Base-by-base conservation (phyloP, 768 basidiomycete species). In the Trametes villosa region DNA sequence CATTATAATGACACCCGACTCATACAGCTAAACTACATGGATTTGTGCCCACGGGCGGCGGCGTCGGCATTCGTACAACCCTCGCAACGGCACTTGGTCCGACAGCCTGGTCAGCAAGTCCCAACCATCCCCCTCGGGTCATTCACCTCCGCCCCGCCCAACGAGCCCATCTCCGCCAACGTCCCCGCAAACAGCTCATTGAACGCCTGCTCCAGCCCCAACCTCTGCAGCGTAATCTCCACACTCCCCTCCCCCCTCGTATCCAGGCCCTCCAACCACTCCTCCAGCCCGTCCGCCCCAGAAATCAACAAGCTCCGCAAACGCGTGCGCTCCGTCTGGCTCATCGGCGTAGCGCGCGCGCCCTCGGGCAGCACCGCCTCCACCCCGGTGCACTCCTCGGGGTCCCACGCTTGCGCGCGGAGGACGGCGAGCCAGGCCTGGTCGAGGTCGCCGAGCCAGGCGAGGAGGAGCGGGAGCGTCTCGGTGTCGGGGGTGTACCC, bases 401-500 rank as follows among this genome's bases (percentile, higher is more conserved):
- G 78, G 64, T 91, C 84, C 91, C 91, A 93, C 2, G 81, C 77
- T 66, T 89, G 86, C 6, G 76, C 75, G 38, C 80, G 80, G 29
- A 93, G 77, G 2, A 89, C 87, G 18, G 83, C 79, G 15, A 85
- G 64, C 91, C 91, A 93, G 0, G 85, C 88, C 51, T 84, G 80
- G 72, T 93, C 91, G 36, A 93, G 79, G 67, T 90, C 86, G 68
- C 86, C 83, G 26, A 92, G 74, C 77, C 85, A 89, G 60, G 87
- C 84, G 26, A 89, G 76, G 6, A 90, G 77, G 36, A 80, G 75
- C 31, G 75, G 79, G 1, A 93, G 72, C 15, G 76, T 73, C 8
- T 75, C 71, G 22, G 73, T 61, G 17, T 78, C 72, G 0, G 83
- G 78, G 3, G 75, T 72, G 68, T 93, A 93, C 6, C 89, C 88